Evolutionary conservation across 2,329 filamentous ascomycete genomes (phyloP), one percentile per base, ranked within the genome.

Genomic region (Nannizziopsis barbatae): DNA sequence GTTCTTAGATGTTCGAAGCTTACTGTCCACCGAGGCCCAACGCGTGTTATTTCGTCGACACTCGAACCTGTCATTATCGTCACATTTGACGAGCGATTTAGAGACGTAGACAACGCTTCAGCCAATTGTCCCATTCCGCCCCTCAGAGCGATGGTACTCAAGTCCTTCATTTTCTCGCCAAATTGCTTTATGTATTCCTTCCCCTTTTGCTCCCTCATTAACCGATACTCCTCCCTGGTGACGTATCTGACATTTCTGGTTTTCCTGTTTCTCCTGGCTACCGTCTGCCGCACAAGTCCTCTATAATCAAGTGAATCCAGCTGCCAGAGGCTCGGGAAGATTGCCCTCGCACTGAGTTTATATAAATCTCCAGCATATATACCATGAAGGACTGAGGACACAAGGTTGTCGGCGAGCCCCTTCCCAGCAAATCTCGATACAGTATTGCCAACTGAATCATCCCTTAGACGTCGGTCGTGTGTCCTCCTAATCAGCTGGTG

Each of bases 281-380:
- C 5, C 14, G 40, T 4, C 6, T 35, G n/a, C 7, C 14, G 15
- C 14, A 42, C 17, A 18, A 48, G 31, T 6, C 31, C 39, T 7
- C 7, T 27, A 31, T 20, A 3, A 5, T 37, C 31, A 2, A 32
- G 14, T 8, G 37, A 6, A 52, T 81, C 76, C 49, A 74, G 65
- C n/a, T 73, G 54, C 60, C 71, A 72, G 0, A 70, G 49, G 20
- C 65, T 56, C 8, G 81, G 67, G 35, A 83, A 61, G 36, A 84
- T 70, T 44, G 78, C 80, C 56, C 79, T 79, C 42, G 79, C 79
- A 64, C 88, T 95, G 44, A 96, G 71, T 60, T 83, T 75, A 62
- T 85, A 80, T 42, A 94, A 79, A 65, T 95, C 85, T 4, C 92
- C 92, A 17, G 89, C 92, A 64, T 93, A 95, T 50, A 96, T 87